Base-by-base conservation (phyloP, 441 rosid species). In the Erodium trifolium region DNA sequence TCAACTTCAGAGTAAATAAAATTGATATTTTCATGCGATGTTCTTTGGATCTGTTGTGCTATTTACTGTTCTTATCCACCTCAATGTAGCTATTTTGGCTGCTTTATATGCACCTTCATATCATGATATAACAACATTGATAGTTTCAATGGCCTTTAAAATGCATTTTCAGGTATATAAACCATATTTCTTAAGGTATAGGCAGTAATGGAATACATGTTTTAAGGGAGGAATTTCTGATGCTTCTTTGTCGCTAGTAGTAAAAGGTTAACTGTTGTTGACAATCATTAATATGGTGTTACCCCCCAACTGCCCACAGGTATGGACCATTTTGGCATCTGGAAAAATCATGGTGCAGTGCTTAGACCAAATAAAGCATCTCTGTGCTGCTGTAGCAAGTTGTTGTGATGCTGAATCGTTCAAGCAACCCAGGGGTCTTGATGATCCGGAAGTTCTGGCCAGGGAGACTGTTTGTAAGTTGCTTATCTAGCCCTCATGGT, bases 391-490 rank as follows among this genome's bases (percentile, higher is more conserved):
- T 79, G 68, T 92, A 18, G 73, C 88, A 74, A 82, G 72, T 75
- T 93, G 95, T 70, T 93, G 89, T 72, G 95, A 89, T 83, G 80
- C 87, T 73, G 97, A 89, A 79, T 74, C 88, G 66, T 84, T 82
- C 73, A 87, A 86, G 67, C 90, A 81, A 72, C 66, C 93, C 53
- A 86, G 87, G 75, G 97, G 97, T 71, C 92, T 88, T 64, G 90
- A 84, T 45, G 96, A 93, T 77, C 99, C 99, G 39, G 99, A 93
- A 78, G 71, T 85, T 73, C 97, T 93, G 69, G 96, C 99, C 0
- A 85, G 97, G 80, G 99, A 91, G 80, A 93, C 99, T 1, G 99
- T 91, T 74, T 93, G 99, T 93, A 89, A 45, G 51, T 45, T 76
- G 98, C 59, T 69, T 3, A 18, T 62, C 65, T 62, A 62, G 1